Base-by-base conservation (phyloP, 2,329 filamentous ascomycete genomes). In the Tolypocladium paradoxum region DNA sequence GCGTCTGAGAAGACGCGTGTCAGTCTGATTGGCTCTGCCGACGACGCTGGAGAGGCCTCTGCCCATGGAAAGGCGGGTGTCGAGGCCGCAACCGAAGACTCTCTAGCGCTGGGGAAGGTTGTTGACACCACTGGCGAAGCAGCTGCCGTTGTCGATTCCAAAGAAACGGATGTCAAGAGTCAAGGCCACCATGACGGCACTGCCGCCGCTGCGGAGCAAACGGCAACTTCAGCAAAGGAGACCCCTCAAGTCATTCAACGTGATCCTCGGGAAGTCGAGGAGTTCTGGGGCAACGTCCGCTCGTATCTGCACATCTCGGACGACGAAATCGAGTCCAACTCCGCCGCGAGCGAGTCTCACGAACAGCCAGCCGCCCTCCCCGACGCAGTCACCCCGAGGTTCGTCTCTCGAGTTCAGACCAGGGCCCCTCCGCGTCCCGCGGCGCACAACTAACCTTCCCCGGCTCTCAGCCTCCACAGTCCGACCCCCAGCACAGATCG, bases 231-330 rank as follows among this genome's bases (percentile, higher is more conserved):
- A 2, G 9, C 3, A 12, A 20, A 35, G 2, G 33, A 16, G 22
- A 14, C 2, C 12, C 12, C 6, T 2, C n/a, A 3, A 27, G 29
- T 45, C 4, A n/a, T 56, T 20, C 47, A 54, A 29, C 48, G 61
- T 50, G 51, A 60, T 45, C 55, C 60, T 12, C 52, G 55, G 24
- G 65, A 67, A n/a, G 63, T 64, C n/a, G 38, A 52, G 29, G 56
- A 63, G 51, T 68, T 68, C 50, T 70, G 65, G 68, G 53, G 58
- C 11, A 56, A 62, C 55, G 64, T 69, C 22, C 61, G 67, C 22
- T 53, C 53, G 8, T 56, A 58, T 33, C 60, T 70, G 9, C 60
- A 62, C 51, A 61, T 68, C 34, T 57, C 64, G 16, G 65, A 69
- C 31, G 61, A 66, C 3, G 66, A 68, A 22, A 24, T 66, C n/a